Evolutionary conservation across 2,329 filamentous ascomycete species (phyloP).

Genomic region (Cytospora piceicola): DNA sequence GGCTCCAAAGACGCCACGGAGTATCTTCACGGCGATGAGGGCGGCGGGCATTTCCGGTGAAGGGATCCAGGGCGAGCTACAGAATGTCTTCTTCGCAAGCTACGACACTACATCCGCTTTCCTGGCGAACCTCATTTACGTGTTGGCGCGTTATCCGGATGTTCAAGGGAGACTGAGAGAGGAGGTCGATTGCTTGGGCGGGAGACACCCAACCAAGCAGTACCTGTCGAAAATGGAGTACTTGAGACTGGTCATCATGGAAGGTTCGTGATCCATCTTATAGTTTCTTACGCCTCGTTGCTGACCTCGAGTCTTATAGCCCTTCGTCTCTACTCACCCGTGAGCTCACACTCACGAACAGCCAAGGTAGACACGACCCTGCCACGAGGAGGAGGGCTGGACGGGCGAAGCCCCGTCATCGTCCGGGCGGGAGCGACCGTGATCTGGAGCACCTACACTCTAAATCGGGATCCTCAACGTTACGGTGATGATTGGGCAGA

Average conservation of each 20-base stretch:
- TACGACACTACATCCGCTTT: constrained; percentile 28
- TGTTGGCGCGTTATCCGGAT: constrained; percentile 12
- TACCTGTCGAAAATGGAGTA: constrained; percentile 20
- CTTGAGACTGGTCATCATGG: constrained; percentile 21
- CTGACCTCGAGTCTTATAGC: constrained; percentile 4
- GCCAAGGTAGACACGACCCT: constrained; percentile 23
- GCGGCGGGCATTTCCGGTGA: constrained; percentile 11
- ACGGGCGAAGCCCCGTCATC: constrained; percentile 14
- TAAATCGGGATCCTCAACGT: constrained; percentile 26
- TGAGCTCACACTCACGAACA: constrained; percentile 23
- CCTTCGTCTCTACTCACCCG: constrained; percentile 27
- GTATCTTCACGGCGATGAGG: constrained; percentile 27
- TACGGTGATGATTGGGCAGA: constrained; percentile 29
- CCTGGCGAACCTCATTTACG: constrained; percentile 25
- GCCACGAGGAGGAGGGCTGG: constrained; percentile 23
- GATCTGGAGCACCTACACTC: constrained; percentile 28
- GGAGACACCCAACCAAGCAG: constrained; percentile 7
- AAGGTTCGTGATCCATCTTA: constrained; percentile 12
- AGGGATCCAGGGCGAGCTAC: constrained; percentile 26
- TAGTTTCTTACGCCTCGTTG: neutral
- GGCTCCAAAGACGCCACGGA: neutral
- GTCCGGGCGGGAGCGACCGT: constrained; percentile 26
- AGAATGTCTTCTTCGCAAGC: constrained; percentile 31
- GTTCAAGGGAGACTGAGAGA: constrained; percentile 18
- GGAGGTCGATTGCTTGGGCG: constrained; percentile 18